These are phyloP conservation scores for Stenogyne calaminthoides DNA, from an alignment of 305 asterid genomes.

Conservation along the genomic window DNA sequence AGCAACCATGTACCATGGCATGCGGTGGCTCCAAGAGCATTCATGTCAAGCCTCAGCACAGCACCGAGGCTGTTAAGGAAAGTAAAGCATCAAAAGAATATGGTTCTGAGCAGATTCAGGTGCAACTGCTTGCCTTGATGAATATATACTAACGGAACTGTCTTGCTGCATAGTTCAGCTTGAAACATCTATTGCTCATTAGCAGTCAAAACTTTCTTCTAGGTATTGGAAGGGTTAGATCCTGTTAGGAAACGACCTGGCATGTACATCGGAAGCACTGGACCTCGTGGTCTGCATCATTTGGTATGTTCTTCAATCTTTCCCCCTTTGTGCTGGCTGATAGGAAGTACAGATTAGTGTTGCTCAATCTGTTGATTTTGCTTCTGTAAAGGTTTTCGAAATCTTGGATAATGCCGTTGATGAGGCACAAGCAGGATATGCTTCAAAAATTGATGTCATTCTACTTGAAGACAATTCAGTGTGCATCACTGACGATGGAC, in stretches of 20 bases:
- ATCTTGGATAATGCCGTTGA: constrained; percentile 96
- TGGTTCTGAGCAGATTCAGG: constrained; percentile 98
- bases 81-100: constrained; percentile 60
- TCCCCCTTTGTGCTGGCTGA: constrained; percentile 9
- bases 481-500: constrained; percentile 89
- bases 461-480: constrained; percentile 80
- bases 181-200: constrained; percentile 1
- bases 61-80: constrained; percentile 63
- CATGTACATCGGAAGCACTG: constrained; percentile 97
- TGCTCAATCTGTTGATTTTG: constrained; percentile 31
- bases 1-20: constrained; percentile 43
- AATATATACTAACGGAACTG: constrained; percentile 16
- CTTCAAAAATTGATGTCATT: constrained; percentile 78
- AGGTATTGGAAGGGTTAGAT: constrained; percentile 96
- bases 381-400: constrained; percentile 70
- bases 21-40: constrained; percentile 59
- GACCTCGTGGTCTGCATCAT: constrained; percentile 91
- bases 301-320: constrained; percentile 50
- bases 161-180: constrained; percentile 1
- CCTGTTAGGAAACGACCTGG: constrained; percentile 96
- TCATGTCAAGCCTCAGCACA: constrained; percentile 70
- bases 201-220: constrained; percentile 22
- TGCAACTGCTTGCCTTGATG: constrained; percentile 35
- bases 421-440: constrained; percentile 96
- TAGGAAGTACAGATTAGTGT: constrained; percentile 10